Evolutionary conservation across 192 early-diverging fungal genomes (phyloP).

Genomic region (Endogone sp.): DNA sequence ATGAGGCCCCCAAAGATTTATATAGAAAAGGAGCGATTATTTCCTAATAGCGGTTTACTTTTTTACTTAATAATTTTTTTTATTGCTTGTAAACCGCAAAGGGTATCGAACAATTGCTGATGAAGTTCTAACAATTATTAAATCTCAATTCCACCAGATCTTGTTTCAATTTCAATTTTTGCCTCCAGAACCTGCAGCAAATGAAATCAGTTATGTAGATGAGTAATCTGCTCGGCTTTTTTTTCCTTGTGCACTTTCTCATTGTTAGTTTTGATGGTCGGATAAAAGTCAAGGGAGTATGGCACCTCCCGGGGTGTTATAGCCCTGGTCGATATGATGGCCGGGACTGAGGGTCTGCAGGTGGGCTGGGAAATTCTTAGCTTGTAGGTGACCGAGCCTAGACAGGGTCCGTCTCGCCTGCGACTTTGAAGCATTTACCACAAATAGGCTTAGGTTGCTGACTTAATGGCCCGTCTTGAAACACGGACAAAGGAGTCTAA

Average conservation of each 20-base stretch:
- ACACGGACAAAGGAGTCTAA: slow-evolving; percentile 83
- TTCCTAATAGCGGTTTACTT: too few relatives aligned
- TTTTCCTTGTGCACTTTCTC: slow-evolving; percentile 44
- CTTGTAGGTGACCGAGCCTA: too few relatives aligned
- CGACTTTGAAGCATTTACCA: too few relatives aligned
- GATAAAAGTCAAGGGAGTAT: slow-evolving; percentile 51
- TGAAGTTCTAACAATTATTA: too few relatives aligned
- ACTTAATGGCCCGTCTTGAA: slow-evolving; percentile 73
- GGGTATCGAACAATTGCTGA: too few relatives aligned
- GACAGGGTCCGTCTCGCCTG: background rate
- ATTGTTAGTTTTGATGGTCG: slow-evolving; percentile 50
- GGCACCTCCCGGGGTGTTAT: slow-evolving; percentile 50
- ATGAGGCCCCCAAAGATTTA: too few relatives aligned
- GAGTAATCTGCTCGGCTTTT: slow-evolving; percentile 41
- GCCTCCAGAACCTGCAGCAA: too few relatives aligned
- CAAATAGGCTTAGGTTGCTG: slow-evolving; percentile 49
- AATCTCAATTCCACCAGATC: too few relatives aligned
- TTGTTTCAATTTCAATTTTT: too few relatives aligned
- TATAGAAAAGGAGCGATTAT: too few relatives aligned
- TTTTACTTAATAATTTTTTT: too few relatives aligned
- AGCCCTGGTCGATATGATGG: slow-evolving; percentile 46
- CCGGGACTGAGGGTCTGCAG: slow-evolving; percentile 56
- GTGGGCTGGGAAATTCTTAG: slow-evolving; percentile 9
- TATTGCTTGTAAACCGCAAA: too few relatives aligned
- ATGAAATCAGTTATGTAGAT: slow-evolving; percentile 49